Base-by-base conservation (phyloP, 2,329 filamentous ascomycete genomes). In the Colletotrichum sp. region DNA sequence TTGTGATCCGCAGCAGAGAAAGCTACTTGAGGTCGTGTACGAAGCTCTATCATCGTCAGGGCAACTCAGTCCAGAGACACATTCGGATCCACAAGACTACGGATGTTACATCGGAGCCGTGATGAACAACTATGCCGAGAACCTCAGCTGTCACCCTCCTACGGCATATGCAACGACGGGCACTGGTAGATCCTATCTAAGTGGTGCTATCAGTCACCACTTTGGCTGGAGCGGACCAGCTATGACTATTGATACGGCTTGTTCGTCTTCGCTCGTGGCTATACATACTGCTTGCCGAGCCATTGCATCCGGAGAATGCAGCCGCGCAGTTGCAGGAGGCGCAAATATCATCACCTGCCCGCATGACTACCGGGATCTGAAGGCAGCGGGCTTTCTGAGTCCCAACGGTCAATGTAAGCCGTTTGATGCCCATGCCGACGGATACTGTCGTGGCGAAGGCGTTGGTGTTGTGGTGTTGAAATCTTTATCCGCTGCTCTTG, bases 371-470 rank as follows among this genome's bases (percentile, higher is more conserved):
- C 78, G 79, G 16, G 80, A 81, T 55, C 77, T 82, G 6, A 77
- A 78, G 8, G 78, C 64, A 1, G 80, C 72, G 0, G 72, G 71
- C 0, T 84, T 85, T 22, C 77, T 83, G 3, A 84, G 81, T 74
- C 78, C 79, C 2, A 82, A 81, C 0, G 84, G 84, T 0, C 77
- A 80, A 44, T 84, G 81, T 61, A 85, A 84, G 71, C 79, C 84
- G 0, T 86, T 85, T 49, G 83, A 85, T 44, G 77, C 71, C 1
- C 6, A 15, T 2, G 82, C 81, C 5, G 85, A 89, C 72, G 90
- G 90, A 0, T 92, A 91, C 77, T 89, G 85, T 12, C 84, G 89
- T 4, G 88, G 86, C 0, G 90, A 92, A 66, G 90, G 87, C 1
- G 80, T 85, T 2, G 87, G 80, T 0, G 78, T 84, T 1, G 77